Evolutionary conservation across 2,329 filamentous ascomycete species (phyloP), one percentile per base, ranked within the genome.

Genomic region (Claviceps pazoutovae): DNA sequence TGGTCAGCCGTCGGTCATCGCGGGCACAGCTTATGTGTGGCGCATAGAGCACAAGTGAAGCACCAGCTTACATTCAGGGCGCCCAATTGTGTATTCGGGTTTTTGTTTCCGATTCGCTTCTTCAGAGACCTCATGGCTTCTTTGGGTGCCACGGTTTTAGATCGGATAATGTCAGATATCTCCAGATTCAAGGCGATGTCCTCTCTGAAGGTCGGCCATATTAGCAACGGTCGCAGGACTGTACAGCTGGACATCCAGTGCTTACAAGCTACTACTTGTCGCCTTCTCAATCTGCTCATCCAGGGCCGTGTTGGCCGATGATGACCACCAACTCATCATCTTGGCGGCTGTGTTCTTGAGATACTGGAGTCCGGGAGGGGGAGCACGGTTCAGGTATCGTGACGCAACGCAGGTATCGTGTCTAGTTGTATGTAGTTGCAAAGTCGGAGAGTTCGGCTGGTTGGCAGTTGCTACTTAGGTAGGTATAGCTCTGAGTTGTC

Each of bases 91-190:
- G 93, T 84, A 67, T 98, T 98, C 38, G 93, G 93, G 64, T 98
- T 98, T 75, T 90, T 95, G 75, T 95, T 89, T 69, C 88, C 89
- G 74, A 98, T 89, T 66, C 93, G 84, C 65, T 82, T 82, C 73
- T 96, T 97, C 62, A 98, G 74, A 44, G 88, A 91, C 66, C 89
- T 87, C 93, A 98, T 98, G 56, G 93, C 93, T 70, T 98, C 93
- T 69, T 91, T 96, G 51, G 93, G 91, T 67, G 90, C 89, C 49
- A 98, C 91, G 17, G 89, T 95, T 74, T 97, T 97, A 63, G 90
- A 97, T 61, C 93, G 82, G 68, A 98, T 96, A 60, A 95, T 76
- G 72, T 98, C 93, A 67, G 91, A 96, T 61, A 98, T 97, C 70
- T 98, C 93, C 63, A 98, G 83, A 67, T 97, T 97, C 60, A 96